Conservation (phyloP, 2,329 filamentous ascomycete species). For the Neoascochyta sp. region DNA sequence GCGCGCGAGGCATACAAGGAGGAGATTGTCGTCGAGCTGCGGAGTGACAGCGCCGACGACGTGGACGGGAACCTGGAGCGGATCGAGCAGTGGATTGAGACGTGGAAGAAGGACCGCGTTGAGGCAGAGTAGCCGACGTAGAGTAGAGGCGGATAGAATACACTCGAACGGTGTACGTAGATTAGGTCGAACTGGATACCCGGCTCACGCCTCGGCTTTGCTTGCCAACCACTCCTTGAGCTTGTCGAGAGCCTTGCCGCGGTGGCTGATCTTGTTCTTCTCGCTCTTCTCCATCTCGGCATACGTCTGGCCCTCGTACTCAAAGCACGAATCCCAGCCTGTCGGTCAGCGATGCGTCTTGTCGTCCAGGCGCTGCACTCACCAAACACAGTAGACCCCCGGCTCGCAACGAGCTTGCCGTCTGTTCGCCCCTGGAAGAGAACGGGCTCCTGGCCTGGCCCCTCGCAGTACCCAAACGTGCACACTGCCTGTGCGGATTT, state of each 20-base stretch:
- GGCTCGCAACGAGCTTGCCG: slow-evolving; percentile 77
- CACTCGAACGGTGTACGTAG: no score
- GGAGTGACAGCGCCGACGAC: slow-evolving; percentile 78
- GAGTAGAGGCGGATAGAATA: no score
- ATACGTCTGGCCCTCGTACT: slow-evolving; percentile 82
- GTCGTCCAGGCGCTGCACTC: slow-evolving; percentile 36
- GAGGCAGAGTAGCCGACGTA: slow-evolving; percentile 15
- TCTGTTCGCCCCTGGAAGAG: slow-evolving; percentile 89
- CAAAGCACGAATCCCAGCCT: slow-evolving; percentile 98
- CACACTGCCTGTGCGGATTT: slow-evolving; percentile 91
- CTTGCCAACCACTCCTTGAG: slow-evolving; percentile 72
- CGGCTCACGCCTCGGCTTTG: slow-evolving; percentile 22
- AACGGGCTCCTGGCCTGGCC: slow-evolving; percentile 76
- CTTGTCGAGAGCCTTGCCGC: slow-evolving; percentile 80
- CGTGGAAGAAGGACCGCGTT: slow-evolving; percentile 71
- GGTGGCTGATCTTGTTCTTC: slow-evolving; percentile 93
- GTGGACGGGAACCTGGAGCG: slow-evolving; percentile 86
- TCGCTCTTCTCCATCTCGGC: slow-evolving; percentile 88
- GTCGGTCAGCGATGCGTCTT: background rate
- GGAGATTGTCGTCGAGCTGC: slow-evolving; percentile 84
- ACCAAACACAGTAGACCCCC: slow-evolving; percentile 83
- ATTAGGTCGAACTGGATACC: background rate
- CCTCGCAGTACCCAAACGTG: slow-evolving; percentile 88
- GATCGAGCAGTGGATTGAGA: slow-evolving; percentile 74
- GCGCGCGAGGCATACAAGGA: slow-evolving; percentile 81